Percentiles rank a stretch among this genome's conserved stretches.
Conservation (phyloP, 352 stramenopile species). For the Thraustochytrium sp. region DNA sequence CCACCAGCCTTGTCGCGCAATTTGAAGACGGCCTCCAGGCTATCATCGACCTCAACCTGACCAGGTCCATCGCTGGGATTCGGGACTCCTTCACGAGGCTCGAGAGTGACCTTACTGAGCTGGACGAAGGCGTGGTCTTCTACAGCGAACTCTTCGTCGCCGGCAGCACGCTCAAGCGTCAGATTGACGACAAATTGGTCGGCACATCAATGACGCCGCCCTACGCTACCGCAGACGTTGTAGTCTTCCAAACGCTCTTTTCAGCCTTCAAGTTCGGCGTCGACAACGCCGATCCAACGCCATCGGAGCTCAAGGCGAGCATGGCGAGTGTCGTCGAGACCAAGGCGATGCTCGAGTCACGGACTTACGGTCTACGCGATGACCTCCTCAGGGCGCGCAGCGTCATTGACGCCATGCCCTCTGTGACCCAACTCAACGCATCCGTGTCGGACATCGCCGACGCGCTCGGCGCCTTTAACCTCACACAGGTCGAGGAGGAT, state of each 20-base stretch:
- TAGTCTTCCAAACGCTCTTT: neutral
- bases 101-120: neutral
- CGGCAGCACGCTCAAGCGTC: neutral
- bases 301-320: too few relatives aligned
- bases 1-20: neutral
- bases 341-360: too few relatives aligned
- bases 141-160: neutral
- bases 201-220: too few relatives aligned
- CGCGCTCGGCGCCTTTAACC: neutral
- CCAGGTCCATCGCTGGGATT: neutral
- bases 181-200: too few relatives aligned
- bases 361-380: too few relatives aligned
- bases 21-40: neutral
- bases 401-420: neutral
- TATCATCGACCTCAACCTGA: neutral
- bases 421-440: neutral
- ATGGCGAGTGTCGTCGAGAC: too few relatives aligned
- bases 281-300: too few relatives aligned
- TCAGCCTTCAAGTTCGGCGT: neutral
- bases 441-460: neutral
- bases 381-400: neutral
- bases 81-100: neutral
- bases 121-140: neutral
- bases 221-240: neutral
- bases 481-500: neutral